Base-by-base conservation (phyloP, 495 filamentous ascomycete genomes). In the Penicillium riverlandense region DNA sequence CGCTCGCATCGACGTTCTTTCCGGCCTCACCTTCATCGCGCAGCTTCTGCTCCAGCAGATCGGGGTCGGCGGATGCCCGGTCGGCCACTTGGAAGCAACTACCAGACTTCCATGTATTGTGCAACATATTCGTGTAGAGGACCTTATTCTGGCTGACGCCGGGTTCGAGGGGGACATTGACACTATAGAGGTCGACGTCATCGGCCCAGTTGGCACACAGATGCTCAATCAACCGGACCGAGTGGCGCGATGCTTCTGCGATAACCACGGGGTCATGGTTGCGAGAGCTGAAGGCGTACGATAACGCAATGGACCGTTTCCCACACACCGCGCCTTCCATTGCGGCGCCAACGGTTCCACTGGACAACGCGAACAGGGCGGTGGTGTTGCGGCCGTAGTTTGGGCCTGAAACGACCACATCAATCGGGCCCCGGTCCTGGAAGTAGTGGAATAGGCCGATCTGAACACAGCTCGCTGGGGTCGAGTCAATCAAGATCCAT, bases 341-440 rank as follows among this genome's bases (percentile, higher is more conserved):
- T 0, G 92, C 92, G 1, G 82, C 92, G 12, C 92, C 92, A 38
- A 98, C 69, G 0, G 92, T 98, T 14, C 92, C 92, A 35, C 82
- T 88, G 33, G 82, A 88, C 41, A 98, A 67, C n/a, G 84, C 83
- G 55, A 97, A 96, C 14, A 96, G 74, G 1, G 91, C 86, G 0
- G 92, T 97, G 4, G 86, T 86, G 65, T 98, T 98, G 32, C 91
- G 73, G 7, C 92, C 92, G 67, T 95, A 96, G 61, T 98, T 98
- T 7, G 92, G 92, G 1, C 92, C 92, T 10, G 78, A 84, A 6
- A 98, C 76, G 4, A 97, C 89, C 3, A 97, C 68, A 58, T 96
- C 91, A 38, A 96, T 71, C 11, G 79, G 80, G 2, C 81, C 87
- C 16, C 80, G 78, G 44, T 87, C 80, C 45, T 81, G 69, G 70